Conservation (phyloP, 2,329 filamentous ascomycete species). For the Pseudogymnoascus sp. region DNA sequence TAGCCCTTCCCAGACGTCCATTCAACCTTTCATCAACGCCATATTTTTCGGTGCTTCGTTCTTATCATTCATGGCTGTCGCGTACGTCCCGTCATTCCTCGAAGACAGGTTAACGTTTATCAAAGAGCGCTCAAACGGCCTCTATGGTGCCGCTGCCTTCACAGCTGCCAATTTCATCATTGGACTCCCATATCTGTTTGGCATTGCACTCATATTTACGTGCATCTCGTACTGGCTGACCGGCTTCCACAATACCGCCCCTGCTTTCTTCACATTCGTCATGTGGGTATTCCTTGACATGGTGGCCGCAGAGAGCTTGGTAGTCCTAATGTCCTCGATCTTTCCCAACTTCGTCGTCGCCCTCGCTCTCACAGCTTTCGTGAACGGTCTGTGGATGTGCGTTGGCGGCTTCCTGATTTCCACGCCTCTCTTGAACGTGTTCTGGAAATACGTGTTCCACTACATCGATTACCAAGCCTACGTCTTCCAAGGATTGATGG, state of each 20-base stretch:
- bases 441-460: constrained; percentile 81
- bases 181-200: constrained; percentile 68
- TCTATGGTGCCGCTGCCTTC: constrained; percentile 68
- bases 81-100: constrained; percentile 76
- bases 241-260: constrained; percentile 58
- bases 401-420: constrained; percentile 76
- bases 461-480: constrained; percentile 85
- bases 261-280: constrained; percentile 67
- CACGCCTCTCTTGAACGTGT: constrained; percentile 64
- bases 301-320: constrained; percentile 73
- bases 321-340: constrained; percentile 65
- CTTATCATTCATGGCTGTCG: constrained; percentile 76
- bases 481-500: constrained; percentile 89
- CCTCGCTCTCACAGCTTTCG: constrained; percentile 72
- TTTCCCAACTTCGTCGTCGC: constrained; percentile 75
- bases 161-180: constrained; percentile 74
- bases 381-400: constrained; percentile 85
- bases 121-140: constrained; percentile 73
- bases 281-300: constrained; percentile 83
- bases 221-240: constrained; percentile 71
- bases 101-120: constrained; percentile 66
- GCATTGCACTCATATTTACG: constrained; percentile 70
- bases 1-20: constrained; percentile 57
- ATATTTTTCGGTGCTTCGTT: constrained; percentile 70
- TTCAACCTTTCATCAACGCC: constrained; percentile 75